Conservation (phyloP, 1,284 basidiomycete species). For the Apiotrichum gracile region DNA sequence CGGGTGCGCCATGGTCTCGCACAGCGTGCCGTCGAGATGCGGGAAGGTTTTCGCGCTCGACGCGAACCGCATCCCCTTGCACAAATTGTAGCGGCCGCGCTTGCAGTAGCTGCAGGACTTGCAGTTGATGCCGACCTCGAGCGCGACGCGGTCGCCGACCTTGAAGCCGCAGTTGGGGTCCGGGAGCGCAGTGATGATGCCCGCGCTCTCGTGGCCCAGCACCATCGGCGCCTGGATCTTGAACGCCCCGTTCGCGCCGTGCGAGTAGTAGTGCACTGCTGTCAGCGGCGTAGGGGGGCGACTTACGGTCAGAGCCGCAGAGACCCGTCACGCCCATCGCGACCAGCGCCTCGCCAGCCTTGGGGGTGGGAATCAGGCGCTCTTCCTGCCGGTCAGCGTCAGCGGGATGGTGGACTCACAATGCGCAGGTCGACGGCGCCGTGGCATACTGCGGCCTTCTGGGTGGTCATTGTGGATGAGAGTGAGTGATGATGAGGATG, state of each 20-base stretch:
- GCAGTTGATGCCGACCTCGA: conserved; percentile 89
- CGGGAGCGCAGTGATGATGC: conserved; percentile 51
- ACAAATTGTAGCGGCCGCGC: conserved; percentile 88
- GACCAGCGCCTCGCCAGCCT: conserved; percentile 44
- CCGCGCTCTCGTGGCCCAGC: conserved; percentile 87
- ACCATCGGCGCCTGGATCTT: conserved; percentile 72
- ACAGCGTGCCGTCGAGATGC: conserved; percentile 86
- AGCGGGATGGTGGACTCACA: conserved; percentile 31
- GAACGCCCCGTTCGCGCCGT: conserved; percentile 88
- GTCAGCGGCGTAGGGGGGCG: neutral
- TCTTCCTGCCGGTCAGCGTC: conserved; percentile 39
- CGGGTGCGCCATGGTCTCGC: conserved; percentile 82
- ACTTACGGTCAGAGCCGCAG: conserved; percentile 81
- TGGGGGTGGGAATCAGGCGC: conserved; percentile 35
- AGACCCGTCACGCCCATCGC: conserved; percentile 72
- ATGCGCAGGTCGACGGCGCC: conserved; percentile 50
- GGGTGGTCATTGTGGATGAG: conserved; percentile 10
- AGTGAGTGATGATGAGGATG: neutral
- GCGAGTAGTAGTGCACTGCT: conserved; percentile 78
- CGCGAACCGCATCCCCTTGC: conserved; percentile 77
- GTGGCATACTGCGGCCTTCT: conserved; percentile 46
- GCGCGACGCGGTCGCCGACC: conserved; percentile 83
- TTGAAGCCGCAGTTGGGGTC: conserved; percentile 49
- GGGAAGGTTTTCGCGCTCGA: conserved; percentile 85
- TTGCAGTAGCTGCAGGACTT: conserved; percentile 52